Evolutionary conservation across 306 rosid genomes (phyloP).

Genomic region (Albizia julibrissin): DNA sequence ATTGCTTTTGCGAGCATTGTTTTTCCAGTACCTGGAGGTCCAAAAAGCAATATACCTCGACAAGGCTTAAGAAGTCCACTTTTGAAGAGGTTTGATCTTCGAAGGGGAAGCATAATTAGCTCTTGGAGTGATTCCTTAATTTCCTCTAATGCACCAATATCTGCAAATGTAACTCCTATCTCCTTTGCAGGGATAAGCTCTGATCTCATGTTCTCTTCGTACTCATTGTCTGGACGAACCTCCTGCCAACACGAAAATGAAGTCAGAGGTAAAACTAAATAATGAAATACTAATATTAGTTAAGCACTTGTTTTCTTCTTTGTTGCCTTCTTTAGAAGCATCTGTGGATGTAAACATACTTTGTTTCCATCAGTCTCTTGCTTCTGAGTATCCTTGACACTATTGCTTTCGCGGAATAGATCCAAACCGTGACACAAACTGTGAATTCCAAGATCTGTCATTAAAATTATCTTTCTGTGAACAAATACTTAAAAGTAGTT

Average conservation of each 20-base stretch:
- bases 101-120: not conserved
- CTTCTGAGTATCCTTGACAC: not conserved
- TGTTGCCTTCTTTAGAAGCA: not conserved
- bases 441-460: not conserved
- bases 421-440: not conserved
- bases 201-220: not conserved
- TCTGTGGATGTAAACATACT: not conserved
- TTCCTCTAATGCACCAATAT: not conserved
- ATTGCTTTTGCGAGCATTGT: conserved; percentile 99
- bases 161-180: not conserved
- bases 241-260: not conserved
- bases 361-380: not conserved
- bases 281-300: not conserved
- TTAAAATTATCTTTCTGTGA: no score
- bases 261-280: not conserved
- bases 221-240: not conserved
- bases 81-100: not conserved
- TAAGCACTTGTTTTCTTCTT: not conserved
- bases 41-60: conserved; percentile 94
- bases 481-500: not conserved
- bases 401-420: not conserved
- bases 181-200: not conserved
- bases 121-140: not conserved
- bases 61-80: not conserved
- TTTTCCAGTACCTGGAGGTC: conserved; percentile 98